Base-by-base conservation (phyloP, 495 filamentous ascomycete species). In the Pyrenula massariospora region DNA sequence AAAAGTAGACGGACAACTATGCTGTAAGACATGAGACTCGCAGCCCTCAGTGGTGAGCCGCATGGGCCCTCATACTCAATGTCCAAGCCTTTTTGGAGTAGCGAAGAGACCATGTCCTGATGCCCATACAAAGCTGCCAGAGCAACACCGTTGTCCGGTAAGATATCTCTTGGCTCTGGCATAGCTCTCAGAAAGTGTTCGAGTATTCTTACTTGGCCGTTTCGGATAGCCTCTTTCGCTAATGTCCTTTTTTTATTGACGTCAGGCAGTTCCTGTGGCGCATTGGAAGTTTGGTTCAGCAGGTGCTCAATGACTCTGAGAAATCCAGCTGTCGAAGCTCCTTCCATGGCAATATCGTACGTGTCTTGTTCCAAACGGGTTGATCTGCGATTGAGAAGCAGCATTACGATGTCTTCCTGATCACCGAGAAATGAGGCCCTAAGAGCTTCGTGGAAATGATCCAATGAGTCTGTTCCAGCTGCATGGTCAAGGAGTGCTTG, bases 71-170 rank as follows among this genome's bases (percentile, higher is more conserved):
- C 31, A 42, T 42, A 42, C 31, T 65, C 59, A 22, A 61, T 58
- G 31, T 66, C 57, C 10, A 65, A 63, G 2, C 64, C 64, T 1
- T 56, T 58, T 23, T 65, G 62, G 12, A 71, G 22, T 11, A 55
- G 54, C 3, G 25, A 24, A 2, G 31, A 52, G 12, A 52, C 36
- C 48, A 59, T 36, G 2, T 59, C 48, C 12, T 52, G 77, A 77
- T 61, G 67, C 74, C 52, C 59, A 58, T 10, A 74, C 70, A 12
- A 78, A 77, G 50, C 63, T 65, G 49, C 74, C 72, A 50, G 5
- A 8, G 31, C 31, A 15, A 42, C 8, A 5, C 31, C 31, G 31
- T 42, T 15, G 5, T 42, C 8, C 31, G 31, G 31, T 5, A 42
- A 15, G 15, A 15, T 8, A 8, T 42, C 31, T 8, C 15, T 42